Conservation (phyloP, 371 early-diverging fungal genomes). For the Coemansia sp. region DNA sequence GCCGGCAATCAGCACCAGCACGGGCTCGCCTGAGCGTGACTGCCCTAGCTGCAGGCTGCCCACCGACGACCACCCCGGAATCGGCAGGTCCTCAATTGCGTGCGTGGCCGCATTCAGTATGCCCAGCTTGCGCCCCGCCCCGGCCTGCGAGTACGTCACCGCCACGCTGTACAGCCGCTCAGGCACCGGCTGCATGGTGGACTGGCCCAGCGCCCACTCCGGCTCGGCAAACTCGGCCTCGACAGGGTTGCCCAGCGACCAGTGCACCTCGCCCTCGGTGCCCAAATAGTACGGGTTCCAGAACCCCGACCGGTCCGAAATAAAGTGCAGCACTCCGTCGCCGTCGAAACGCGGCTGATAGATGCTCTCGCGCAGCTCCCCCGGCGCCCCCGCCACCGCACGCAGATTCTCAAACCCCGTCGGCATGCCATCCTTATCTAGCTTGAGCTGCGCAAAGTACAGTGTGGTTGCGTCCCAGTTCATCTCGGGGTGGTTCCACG, state of each 20-base stretch:
- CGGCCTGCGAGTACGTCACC: slow-evolving; percentile 18
- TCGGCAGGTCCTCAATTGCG: slow-evolving; percentile 26
- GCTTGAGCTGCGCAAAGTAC: slow-evolving; percentile 51
- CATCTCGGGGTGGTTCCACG: slow-evolving; percentile 77
- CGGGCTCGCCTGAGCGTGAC: slow-evolving; percentile 29
- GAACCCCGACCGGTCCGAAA: slow-evolving; percentile 67
- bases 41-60: slow-evolving; percentile 25
- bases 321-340: slow-evolving; percentile 62
- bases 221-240: slow-evolving; percentile 59
- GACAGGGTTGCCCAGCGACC: slow-evolving; percentile 55
- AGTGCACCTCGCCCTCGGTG: slow-evolving; percentile 33
- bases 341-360: slow-evolving; percentile 65
- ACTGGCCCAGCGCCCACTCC: slow-evolving; percentile 41
- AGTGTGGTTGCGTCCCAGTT: slow-evolving; percentile 73
- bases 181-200: slow-evolving; percentile 36
- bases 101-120: slow-evolving; percentile 24
- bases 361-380: slow-evolving; percentile 56
- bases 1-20: slow-evolving; percentile 36
- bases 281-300: slow-evolving; percentile 67
- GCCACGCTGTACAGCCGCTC: slow-evolving; percentile 18
- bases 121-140: slow-evolving; percentile 15
- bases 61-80: slow-evolving; percentile 34
- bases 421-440: slow-evolving; percentile 14
- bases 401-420: slow-evolving; percentile 27
- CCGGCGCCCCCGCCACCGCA: slow-evolving; percentile 53